These are phyloP conservation scores for Amanita thiersii DNA, from an alignment of 768 basidiomycete species.

Conservation along the genomic window DNA sequence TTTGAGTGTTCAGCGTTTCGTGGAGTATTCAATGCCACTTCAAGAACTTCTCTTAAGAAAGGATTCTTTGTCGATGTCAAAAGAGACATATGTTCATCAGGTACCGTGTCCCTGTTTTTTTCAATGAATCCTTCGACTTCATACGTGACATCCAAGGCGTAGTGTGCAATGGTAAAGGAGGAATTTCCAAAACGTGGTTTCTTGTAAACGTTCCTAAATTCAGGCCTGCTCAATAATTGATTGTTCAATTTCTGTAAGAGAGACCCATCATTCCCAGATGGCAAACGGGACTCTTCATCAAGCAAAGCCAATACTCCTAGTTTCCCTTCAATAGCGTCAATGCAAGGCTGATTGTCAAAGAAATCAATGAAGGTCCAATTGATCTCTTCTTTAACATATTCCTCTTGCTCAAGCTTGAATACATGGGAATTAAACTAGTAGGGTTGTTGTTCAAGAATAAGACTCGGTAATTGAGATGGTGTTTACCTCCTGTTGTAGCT, in stretches of 20 bases:
- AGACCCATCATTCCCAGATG: slow-evolving; percentile 85
- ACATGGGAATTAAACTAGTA: slow-evolving; percentile 96
- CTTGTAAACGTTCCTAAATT: slow-evolving; percentile 87
- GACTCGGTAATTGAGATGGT: neutral
- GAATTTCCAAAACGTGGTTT: slow-evolving; percentile 98
- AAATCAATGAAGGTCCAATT: slow-evolving; percentile 99
- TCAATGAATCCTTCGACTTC: slow-evolving; percentile 98
- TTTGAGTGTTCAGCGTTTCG: slow-evolving; percentile 60
- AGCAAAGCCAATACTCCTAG: slow-evolving; percentile 90
- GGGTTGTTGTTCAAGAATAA: slow-evolving; percentile 9
- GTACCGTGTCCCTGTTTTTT: slow-evolving; percentile 98
- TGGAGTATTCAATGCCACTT: slow-evolving; percentile 74
- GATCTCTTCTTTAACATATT: slow-evolving; percentile 97
- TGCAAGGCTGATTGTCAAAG: slow-evolving; percentile 97
- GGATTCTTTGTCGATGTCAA: slow-evolving; percentile 82
- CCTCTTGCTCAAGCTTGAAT: slow-evolving; percentile 98
- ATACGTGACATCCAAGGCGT: slow-evolving; percentile 97
- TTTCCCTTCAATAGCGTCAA: slow-evolving; percentile 96
- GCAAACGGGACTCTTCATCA: slow-evolving; percentile 96
- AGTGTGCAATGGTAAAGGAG: slow-evolving; percentile 96
- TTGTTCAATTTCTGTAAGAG: slow-evolving; percentile 88
- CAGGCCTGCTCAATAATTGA: slow-evolving; percentile 73
- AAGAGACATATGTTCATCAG: slow-evolving; percentile 92
- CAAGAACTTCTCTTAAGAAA: slow-evolving; percentile 92
- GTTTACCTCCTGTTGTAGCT: slow-evolving; percentile 90